Conservation (phyloP, 2,329 filamentous ascomycete genomes). For the Diaporthe aspalathi region DNA sequence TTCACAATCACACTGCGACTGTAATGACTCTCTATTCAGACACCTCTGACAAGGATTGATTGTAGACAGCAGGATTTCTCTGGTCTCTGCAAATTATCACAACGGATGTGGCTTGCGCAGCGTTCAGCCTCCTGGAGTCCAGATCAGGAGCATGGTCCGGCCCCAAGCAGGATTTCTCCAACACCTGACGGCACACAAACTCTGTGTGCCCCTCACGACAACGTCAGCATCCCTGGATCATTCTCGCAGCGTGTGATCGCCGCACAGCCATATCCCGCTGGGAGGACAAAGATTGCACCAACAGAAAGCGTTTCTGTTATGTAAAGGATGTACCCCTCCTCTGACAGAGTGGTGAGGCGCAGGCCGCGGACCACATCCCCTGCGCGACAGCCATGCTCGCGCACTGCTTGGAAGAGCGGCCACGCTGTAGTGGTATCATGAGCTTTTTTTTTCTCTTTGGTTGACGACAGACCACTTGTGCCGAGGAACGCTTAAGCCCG, state of each 20-base stretch:
- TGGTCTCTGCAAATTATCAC: not conserved
- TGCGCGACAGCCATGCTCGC: not conserved
- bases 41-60: not conserved
- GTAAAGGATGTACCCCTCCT: slow-evolving; percentile 8
- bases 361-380: slow-evolving; percentile 9
- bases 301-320: slow-evolving; percentile 12
- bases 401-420: slow-evolving; percentile 15
- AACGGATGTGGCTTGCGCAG: slow-evolving; percentile 6
- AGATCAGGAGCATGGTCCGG: slow-evolving; percentile 18
- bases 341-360: not conserved
- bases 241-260: slow-evolving; percentile 25
- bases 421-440: slow-evolving; percentile 6
- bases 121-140: slow-evolving; percentile 5
- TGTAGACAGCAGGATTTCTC: not conserved
- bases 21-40: not conserved
- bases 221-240: slow-evolving; percentile 14
- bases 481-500: slow-evolving; percentile 21
- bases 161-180: slow-evolving; percentile 28
- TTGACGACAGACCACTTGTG: not conserved
- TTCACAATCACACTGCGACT: not conserved
- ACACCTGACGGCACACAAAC: slow-evolving; percentile 8
- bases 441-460: slow-evolving; percentile 17
- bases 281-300: slow-evolving; percentile 11
- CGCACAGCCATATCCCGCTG: slow-evolving; percentile 26
- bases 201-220: slow-evolving; percentile 26